Conservation (phyloP, 108 stramenopile species). For the Schizochytrium sp. region DNA sequence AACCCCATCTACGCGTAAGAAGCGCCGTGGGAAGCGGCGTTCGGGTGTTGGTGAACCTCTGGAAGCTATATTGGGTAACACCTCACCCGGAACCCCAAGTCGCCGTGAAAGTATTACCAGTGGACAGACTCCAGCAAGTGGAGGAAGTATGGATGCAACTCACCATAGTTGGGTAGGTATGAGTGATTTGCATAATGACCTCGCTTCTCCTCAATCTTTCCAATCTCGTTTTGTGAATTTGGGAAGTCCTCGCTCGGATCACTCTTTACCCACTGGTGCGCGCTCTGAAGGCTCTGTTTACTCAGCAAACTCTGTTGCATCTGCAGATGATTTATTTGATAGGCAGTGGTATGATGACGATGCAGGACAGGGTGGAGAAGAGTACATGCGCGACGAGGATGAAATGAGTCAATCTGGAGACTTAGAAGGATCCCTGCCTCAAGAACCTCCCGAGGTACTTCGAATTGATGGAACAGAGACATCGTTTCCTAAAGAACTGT, state of each 20-base stretch:
- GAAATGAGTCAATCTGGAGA: background rate
- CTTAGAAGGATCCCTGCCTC: too few species aligned
- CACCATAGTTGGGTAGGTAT: background rate
- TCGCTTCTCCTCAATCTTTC: background rate
- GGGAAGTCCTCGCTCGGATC: conserved; percentile 57
- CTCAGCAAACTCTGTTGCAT: background rate
- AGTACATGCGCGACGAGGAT: background rate
- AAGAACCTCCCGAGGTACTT: background rate
- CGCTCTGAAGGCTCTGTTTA: conserved; percentile 22
- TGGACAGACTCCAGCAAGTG: conserved; percentile 16
- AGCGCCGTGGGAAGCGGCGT: background rate
- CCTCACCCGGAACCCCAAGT: background rate
- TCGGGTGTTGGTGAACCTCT: background rate
- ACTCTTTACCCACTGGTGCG: background rate
- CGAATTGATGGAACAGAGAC: background rate
- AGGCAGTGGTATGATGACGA: background rate
- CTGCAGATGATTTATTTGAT: background rate
- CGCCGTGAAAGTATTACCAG: conserved; percentile 14
- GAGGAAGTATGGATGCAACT: background rate
- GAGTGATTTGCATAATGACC: background rate
- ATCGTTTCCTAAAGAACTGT: background rate
- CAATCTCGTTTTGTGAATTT: background rate
- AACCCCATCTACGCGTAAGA: background rate
- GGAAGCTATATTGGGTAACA: background rate
- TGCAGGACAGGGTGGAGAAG: too few species aligned